Evolutionary conservation across 208 protist genomes (phyloP).

Genomic region (Leishmania major): DNA sequence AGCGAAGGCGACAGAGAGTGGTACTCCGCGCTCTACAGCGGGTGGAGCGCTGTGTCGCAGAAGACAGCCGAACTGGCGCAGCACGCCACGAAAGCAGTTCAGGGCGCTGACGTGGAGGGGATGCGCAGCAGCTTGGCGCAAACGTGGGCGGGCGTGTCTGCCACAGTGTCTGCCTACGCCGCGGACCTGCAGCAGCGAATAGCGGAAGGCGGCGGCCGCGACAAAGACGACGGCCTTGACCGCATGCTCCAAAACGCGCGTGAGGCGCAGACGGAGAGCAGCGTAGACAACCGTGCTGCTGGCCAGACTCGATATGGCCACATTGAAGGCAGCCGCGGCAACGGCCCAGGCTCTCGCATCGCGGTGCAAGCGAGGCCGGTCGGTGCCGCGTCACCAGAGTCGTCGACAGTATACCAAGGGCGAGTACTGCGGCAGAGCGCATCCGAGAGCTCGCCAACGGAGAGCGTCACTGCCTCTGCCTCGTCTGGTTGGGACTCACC

Average conservation of each 20-base stretch:
- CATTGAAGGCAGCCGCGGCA: constrained; percentile 24
- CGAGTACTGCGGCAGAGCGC: constrained; percentile 4
- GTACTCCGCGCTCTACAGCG: constrained; percentile 54
- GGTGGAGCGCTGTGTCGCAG: constrained; percentile 66
- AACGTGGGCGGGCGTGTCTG: constrained; percentile 56
- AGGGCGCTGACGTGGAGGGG: constrained; percentile 60
- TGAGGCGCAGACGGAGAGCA: constrained; percentile 32
- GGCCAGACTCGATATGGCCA: constrained; percentile 26
- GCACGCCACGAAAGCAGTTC: constrained; percentile 54
- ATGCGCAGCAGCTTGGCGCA: constrained; percentile 51
- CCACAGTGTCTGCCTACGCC: constrained; percentile 47
- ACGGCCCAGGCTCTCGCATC: background rate
- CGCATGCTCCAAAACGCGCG: constrained; percentile 47
- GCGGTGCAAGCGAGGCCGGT: background rate
- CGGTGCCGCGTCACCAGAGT: background rate
- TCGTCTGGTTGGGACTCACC: background rate
- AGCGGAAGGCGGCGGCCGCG: constrained; percentile 11
- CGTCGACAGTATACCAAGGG: constrained; percentile 18
- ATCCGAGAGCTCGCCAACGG: background rate
- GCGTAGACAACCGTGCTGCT: background rate
- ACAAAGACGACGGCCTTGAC: constrained; percentile 47
- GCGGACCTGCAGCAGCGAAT: constrained; percentile 54
- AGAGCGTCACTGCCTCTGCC: background rate
- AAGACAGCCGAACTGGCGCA: constrained; percentile 69
- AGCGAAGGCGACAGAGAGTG: constrained; percentile 39